Evolutionary conservation across 371 early-diverging fungal species (phyloP), one percentile per base, ranked within the genome.

Genomic region (Zopfochytrium polystomum): DNA sequence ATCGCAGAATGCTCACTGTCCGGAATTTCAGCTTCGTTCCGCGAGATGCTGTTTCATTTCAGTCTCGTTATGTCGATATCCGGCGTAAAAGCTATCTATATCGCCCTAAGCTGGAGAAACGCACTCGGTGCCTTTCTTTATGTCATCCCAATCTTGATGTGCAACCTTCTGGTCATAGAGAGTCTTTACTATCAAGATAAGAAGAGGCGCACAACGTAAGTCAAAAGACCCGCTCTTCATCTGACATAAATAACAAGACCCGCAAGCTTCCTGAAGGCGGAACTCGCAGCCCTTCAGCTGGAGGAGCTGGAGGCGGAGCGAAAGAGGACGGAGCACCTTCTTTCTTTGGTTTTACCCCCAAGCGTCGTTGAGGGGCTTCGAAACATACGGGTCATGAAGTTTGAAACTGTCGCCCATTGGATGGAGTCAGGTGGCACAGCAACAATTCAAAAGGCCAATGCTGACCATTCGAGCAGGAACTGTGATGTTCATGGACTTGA

Each of bases 401-500:
- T 66, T 72, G 58, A 66, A 72, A 35, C 54, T 72, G 23, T 70
- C 52, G 76, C 76, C 1, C 66, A 72, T 43, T 52, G 76, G 11
- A 35, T 65, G 13, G 60, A 66, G 20, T 32, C 35, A 32, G 61
- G 69, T 69, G 22, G n/a, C n/a, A n/a, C n/a, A n/a, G n/a, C n/a
- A n/a, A n/a, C n/a, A n/a, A n/a, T n/a, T n/a, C n/a, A n/a, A n/a
- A n/a, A n/a, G n/a, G n/a, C n/a, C n/a, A n/a, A n/a, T n/a, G n/a
- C n/a, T n/a, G n/a, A n/a, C n/a, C n/a, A n/a, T n/a, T n/a, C n/a
- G n/a, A n/a, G n/a, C n/a, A n/a, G 76, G 73, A 0, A 64, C 68
- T 22, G 73, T 75, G 42, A 75, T 75, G 76, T 75, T 75, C 51
- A 60, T 65, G 23, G 76, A 75, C 30, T 52, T 75, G 3, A 72